phyloP scores from a whole-genome alignment of 768 basidiomycete genomes.

The Tylopilus intermedius region DNA sequence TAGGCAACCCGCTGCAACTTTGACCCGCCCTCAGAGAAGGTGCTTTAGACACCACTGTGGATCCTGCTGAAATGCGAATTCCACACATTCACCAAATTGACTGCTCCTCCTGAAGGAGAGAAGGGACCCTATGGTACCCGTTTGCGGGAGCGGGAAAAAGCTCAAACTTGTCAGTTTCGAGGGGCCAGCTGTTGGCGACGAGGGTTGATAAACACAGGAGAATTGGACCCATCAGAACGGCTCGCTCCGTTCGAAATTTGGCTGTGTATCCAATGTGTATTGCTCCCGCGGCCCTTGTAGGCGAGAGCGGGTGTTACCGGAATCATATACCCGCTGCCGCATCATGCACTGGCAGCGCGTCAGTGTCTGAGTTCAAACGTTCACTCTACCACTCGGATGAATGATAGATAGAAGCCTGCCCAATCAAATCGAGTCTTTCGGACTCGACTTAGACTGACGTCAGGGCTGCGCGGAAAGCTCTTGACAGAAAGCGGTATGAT shows the following conservation, averaged over 20 bases:
- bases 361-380: neutral
- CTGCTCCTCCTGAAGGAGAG: neutral
- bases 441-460: conserved; percentile 20
- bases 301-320: neutral
- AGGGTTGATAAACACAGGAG: conserved; percentile 8
- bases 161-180: conserved; percentile 7
- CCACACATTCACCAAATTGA: neutral
- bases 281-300: conserved; percentile 5
- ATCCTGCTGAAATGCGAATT: neutral
- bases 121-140: neutral
- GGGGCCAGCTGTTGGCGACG: neutral
- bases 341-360: neutral
- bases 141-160: neutral
- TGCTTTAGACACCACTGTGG: neutral
- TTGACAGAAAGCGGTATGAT: conserved; percentile 9
- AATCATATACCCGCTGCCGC: neutral
- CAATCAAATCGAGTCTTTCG: neutral
- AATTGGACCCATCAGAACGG: neutral
- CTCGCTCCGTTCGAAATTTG: conserved; percentile 7
- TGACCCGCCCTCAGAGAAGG: neutral
- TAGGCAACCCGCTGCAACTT: neutral
- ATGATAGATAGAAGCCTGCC: neutral
- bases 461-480: conserved; percentile 21
- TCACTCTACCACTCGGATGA: neutral
- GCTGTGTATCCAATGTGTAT: neutral